Evolutionary conservation across 2,329 filamentous ascomycete genomes (phyloP).

Genomic region (Beauveria sp.): DNA sequence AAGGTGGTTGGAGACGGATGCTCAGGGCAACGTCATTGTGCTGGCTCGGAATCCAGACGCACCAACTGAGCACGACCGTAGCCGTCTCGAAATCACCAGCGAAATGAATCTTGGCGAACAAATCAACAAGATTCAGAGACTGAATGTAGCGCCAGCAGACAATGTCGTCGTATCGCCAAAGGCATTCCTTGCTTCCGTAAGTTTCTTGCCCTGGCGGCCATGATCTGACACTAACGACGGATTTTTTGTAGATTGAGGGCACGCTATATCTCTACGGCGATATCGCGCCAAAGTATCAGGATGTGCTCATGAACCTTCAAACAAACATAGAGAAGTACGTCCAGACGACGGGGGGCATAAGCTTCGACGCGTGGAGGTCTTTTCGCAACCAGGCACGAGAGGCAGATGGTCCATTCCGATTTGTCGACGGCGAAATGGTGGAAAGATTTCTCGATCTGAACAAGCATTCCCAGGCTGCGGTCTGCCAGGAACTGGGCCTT

Average conservation of each 20-base stretch:
- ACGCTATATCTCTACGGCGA: conserved; percentile 83
- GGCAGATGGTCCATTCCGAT: conserved; percentile 72
- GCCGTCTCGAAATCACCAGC: conserved; percentile 62
- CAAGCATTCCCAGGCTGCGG: conserved; percentile 45
- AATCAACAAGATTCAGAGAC: conserved; percentile 77
- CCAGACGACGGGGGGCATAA: conserved; percentile 61
- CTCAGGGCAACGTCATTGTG: conserved; percentile 79
- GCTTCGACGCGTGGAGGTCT: conserved; percentile 73
- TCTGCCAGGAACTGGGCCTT: conserved; percentile 49
- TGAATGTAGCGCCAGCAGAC: conserved; percentile 58
- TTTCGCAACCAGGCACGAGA: conserved; percentile 68
- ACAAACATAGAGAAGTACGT: conserved; percentile 58
- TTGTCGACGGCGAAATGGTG: conserved; percentile 86
- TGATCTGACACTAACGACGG: conserved; percentile 16
- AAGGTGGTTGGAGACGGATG: conserved; percentile 75
- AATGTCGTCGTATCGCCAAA: conserved; percentile 66
- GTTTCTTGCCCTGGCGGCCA: conserved; percentile 22
- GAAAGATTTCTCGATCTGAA: conserved; percentile 73
- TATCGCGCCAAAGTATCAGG: conserved; percentile 63
- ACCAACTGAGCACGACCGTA: conserved; percentile 65
- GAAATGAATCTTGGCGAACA: conserved; percentile 87
- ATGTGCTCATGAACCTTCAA: conserved; percentile 79
- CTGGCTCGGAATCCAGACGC: conserved; percentile 66
- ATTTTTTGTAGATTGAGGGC: conserved; percentile 63
- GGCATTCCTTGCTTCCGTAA: conserved; percentile 83